These are phyloP conservation scores for Monoraphidium neglectum DNA, from an alignment of 139 green algal genomes.

Conservation along the genomic window DNA sequence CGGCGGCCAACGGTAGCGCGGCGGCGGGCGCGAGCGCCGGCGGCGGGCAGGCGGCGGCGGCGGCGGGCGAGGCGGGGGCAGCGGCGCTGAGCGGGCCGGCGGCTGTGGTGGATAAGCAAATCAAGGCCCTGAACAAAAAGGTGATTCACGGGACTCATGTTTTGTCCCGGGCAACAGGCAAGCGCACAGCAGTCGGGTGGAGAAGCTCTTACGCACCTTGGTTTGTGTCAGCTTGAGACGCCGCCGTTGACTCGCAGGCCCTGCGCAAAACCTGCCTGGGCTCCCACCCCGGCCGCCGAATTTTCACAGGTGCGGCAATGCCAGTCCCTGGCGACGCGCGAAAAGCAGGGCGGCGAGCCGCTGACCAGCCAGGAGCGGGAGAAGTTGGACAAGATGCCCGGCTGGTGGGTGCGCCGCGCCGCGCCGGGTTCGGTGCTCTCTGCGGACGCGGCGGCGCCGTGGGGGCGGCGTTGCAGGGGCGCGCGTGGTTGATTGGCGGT, in stretches of 20 bases:
- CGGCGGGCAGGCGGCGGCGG: not conserved
- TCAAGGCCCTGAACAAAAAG: conserved; percentile 31
- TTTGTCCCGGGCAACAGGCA: too few relatives aligned
- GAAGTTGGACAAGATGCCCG: conserved; percentile 43
- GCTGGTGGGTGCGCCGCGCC: conserved; percentile 37
- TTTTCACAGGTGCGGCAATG: conserved; percentile 54
- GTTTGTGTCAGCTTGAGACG: too few relatives aligned
- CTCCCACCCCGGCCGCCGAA: too few relatives aligned
- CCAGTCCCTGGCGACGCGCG: conserved; percentile 32
- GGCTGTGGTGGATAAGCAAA: conserved; percentile 17
- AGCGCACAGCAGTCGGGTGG: too few relatives aligned
- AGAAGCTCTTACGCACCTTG: too few relatives aligned
- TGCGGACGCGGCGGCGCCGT: too few relatives aligned
- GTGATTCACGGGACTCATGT: not conserved
- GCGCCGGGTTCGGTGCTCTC: too few relatives aligned
- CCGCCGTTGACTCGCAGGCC: too few relatives aligned
- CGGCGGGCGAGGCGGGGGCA: conserved; percentile 1
- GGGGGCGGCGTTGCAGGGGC: too few relatives aligned
- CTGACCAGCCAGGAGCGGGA: conserved; percentile 50
- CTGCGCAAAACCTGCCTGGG: too few relatives aligned
- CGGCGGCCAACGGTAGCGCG: not conserved
- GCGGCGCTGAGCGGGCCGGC: not conserved
- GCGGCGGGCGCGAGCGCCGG: not conserved
- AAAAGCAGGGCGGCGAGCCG: conserved; percentile 31
- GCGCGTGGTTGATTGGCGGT: too few relatives aligned